These are phyloP conservation scores for Blepharisma japonicum DNA, from an alignment of 73 alveolate genomes.

Conservation along the genomic window DNA sequence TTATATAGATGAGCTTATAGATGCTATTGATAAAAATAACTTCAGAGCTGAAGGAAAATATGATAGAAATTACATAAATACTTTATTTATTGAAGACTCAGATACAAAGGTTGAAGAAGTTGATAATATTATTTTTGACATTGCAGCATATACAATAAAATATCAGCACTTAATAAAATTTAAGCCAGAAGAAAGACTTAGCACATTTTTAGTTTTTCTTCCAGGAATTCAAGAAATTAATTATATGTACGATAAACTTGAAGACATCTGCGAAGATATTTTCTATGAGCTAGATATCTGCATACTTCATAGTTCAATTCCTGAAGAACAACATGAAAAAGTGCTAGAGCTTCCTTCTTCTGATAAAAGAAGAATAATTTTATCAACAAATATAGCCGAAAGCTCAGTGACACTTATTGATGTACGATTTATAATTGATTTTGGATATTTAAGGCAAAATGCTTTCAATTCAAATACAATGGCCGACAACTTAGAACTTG, in stretches of 20 bases:
- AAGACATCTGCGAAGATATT: not conserved
- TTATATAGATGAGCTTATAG: too few species aligned
- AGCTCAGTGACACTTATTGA: slow-evolving; percentile 95
- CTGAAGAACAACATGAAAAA: slow-evolving; percentile 28
- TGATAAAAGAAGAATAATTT: slow-evolving; percentile 79
- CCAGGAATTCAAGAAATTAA: slow-evolving; percentile 86
- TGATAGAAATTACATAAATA: not conserved
- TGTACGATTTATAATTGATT: slow-evolving; percentile 88
- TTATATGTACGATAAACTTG: slow-evolving; percentile 8
- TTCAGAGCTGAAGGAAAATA: too few species aligned
- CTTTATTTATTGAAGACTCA: slow-evolving; percentile 1
- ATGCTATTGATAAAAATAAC: too few species aligned
- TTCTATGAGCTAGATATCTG: not conserved
- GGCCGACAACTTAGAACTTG: slow-evolving; percentile 76
- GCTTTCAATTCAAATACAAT: slow-evolving; percentile 81
- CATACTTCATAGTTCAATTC: slow-evolving; percentile 23
- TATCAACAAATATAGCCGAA: slow-evolving; percentile 97
- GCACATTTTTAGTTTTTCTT: slow-evolving; percentile 70
- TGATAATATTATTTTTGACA: not conserved
- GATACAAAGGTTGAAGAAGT: slow-evolving; percentile 13
- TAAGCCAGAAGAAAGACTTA: not conserved
- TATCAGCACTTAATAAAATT: not conserved
- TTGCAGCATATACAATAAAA: not conserved
- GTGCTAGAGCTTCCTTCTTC: slow-evolving; percentile 13
- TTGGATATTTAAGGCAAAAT: slow-evolving; percentile 87